Base-by-base conservation (phyloP, 164 flowering plant species). In the Paratinospora sagittata region DNA sequence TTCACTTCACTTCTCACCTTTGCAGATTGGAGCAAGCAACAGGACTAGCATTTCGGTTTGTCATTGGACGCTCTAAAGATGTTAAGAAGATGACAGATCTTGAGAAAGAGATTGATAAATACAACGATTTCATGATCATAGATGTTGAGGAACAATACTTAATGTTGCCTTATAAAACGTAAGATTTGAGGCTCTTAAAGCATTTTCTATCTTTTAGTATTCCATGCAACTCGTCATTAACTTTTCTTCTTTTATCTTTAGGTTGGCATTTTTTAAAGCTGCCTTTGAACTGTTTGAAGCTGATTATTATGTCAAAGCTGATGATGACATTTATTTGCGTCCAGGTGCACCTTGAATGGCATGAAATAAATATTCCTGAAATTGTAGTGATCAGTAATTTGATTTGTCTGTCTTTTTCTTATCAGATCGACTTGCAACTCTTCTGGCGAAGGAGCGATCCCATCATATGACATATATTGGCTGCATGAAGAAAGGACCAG, bases 401-500 rank as follows among this genome's bases (percentile, higher is more conserved):
- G 11, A 47, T 47, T 47, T 47, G 55, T 47, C 55, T 47, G 0
- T 72, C 45, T 13, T 70, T 76, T 37, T 2, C 43, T 57, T 73
- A 14, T 75, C 83, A 88, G 95, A 91, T 80, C 88, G 95, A 6
- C 90, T 88, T 76, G 81, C 91, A 27, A 75, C 86, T 19, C 88
- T 91, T 73, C 81, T 91, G 63, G 93, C 89, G 11, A 88, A 85
- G 77, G 97, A 91, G 74, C 76, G 97, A 21, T 16, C 78, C 13
- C 81, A 87, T 67, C 66, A 87, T 1, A 73, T 36, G 66, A 88
- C 91, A 49, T 89, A 89, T 76, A 84, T 90, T 68, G 97, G 97
- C 16, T 91, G 97, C 86, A 85, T 91, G 93, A 91, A 86, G 76
- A 89, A 88, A 73, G 92, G 89, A 36, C 92, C 93, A 27, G 93